These are phyloP conservation scores for Fusarium anthophilum DNA, from an alignment of 2,329 filamentous ascomycete genomes.

Conservation along the genomic window DNA sequence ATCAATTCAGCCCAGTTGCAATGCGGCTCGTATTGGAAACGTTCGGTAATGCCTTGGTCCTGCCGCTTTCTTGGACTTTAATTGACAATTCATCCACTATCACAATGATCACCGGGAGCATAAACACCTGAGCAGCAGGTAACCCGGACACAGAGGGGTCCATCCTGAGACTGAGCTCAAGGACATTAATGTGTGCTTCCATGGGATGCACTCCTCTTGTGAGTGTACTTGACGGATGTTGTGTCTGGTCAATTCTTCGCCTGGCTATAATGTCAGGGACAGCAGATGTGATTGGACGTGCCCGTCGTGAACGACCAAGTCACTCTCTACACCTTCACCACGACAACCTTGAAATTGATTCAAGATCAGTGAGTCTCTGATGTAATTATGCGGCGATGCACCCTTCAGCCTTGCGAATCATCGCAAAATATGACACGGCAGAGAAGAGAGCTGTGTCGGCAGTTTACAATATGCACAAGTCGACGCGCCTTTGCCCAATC, in stretches of 20 bases:
- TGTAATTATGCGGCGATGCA: neutral
- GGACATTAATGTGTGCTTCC: too few species aligned
- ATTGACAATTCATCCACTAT: neutral
- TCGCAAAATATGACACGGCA: neutral
- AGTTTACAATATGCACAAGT: neutral
- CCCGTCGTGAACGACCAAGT: neutral
- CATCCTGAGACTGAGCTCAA: neutral
- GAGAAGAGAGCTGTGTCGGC: neutral
- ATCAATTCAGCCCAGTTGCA: too few species aligned
- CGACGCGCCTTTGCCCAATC: neutral
- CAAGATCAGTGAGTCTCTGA: too few species aligned
- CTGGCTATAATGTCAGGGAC: neutral
- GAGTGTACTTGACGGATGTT: too few species aligned
- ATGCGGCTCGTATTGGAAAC: neutral
- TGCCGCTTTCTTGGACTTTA: neutral
- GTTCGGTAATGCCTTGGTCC: neutral
- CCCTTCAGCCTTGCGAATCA: neutral
- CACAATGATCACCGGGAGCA: neutral
- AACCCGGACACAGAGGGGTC: neutral
- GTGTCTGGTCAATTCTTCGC: neutral
- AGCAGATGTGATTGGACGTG: neutral
- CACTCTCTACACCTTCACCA: neutral
- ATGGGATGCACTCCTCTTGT: too few species aligned
- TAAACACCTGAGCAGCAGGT: too few species aligned
- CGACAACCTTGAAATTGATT: neutral